Evolutionary conservation across 345 rosid species (phyloP).

Genomic region (Orychophragmus violaceus): DNA sequence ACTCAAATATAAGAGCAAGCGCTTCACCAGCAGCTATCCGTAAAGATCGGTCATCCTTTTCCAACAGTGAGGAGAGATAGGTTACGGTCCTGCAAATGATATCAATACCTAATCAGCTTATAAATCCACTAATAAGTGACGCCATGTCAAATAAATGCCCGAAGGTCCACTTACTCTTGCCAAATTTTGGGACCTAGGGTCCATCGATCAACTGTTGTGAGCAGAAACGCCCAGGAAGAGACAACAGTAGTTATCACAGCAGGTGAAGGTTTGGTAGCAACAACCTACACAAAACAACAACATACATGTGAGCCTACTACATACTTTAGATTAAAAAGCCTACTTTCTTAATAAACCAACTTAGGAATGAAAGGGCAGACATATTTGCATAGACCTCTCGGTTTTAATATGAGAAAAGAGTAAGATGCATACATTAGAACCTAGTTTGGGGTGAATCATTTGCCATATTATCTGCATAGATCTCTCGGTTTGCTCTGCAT

Average conservation of each 20-base stretch:
- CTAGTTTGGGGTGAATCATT: conserved; percentile 69
- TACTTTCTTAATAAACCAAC: not conserved
- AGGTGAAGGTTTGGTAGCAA: conserved; percentile 50
- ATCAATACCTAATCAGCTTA: too few species aligned
- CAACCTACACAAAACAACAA: conserved; percentile 44
- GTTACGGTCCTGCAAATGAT: too few species aligned
- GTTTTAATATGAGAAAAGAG: not conserved
- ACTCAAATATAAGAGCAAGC: too few species aligned
- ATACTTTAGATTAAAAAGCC: not conserved
- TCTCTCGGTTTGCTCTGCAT: conserved; percentile 62
- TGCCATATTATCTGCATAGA: conserved; percentile 91
- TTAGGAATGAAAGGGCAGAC: not conserved
- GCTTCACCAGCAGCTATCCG: too few species aligned
- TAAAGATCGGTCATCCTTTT: too few species aligned
- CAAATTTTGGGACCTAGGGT: conserved; percentile 55
- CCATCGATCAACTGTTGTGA: too few species aligned
- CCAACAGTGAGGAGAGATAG: too few species aligned
- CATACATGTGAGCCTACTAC: not conserved
- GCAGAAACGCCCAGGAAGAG: conserved; percentile 89
- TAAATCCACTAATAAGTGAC: too few species aligned
- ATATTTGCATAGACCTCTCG: not conserved
- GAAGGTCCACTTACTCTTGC: conserved; percentile 49
- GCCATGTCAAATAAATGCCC: not conserved
- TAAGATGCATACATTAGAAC: conserved; percentile 60
- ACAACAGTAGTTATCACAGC: conserved; percentile 58